Percentiles rank a stretch among this genome's conserved stretches.
Conservation (phyloP, 73 alveolate genomes). For the Paramecium sexaurelia region DNA sequence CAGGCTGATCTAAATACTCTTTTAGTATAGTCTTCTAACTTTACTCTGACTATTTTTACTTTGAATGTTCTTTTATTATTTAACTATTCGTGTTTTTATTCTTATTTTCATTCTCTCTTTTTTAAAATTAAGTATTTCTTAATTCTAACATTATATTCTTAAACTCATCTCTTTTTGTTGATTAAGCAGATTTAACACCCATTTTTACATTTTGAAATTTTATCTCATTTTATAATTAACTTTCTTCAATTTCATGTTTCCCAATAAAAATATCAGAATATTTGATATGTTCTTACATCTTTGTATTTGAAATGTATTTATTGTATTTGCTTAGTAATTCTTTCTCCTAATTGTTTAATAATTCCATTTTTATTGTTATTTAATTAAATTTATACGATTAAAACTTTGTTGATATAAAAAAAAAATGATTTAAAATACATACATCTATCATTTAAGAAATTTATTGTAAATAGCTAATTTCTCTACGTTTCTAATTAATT, state of each 20-base stretch:
- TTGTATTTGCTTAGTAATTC: background rate
- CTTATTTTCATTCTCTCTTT: background rate
- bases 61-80: background rate
- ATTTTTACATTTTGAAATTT: background rate
- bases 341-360: background rate
- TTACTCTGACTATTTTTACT: background rate
- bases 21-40: background rate
- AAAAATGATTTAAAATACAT: background rate
- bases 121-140: background rate
- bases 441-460: background rate
- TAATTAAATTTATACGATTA: background rate
- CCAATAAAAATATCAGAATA: background rate
- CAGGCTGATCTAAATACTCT: background rate
- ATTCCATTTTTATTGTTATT: background rate
- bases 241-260: background rate
- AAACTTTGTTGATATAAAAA: background rate
- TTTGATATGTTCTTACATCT: background rate
- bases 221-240: background rate
- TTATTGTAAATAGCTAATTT: background rate
- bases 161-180: background rate
- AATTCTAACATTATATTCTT: background rate
- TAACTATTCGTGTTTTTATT: background rate
- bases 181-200: background rate
- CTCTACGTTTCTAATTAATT: background rate
- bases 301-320: background rate